Evolutionary conservation across 108 stramenopile species (phyloP), one percentile per base, ranked within the genome.

Genomic region (Halocafeteria seosinensis): DNA sequence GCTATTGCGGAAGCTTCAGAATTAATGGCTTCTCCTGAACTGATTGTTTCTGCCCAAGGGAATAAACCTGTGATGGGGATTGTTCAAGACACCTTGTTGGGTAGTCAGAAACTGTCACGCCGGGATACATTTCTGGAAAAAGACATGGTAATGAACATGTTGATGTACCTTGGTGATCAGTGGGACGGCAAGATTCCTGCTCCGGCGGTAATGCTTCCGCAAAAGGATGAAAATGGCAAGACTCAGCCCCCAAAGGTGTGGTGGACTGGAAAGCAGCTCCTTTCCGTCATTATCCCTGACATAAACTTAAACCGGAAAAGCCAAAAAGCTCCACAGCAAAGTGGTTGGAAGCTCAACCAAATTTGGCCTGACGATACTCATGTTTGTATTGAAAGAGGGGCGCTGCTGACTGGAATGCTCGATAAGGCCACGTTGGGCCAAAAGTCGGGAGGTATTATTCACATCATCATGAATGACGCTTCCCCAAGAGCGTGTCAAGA

Each of bases 11-110:
- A 98, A 76, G 88, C 86, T 9, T 88, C 92, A 69, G 73, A 91
- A 53, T 87, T 95, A 78, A 98, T 98, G 96, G 82, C 90, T 71
- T 87, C 85, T 67, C 85, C 91, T 24, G 76, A 89, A 50, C 88
- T 90, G 50, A 86, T 98, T 65, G 96, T 98, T 33, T 85, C 85
- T 66, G 91, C 94, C 27, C 96, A 98, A 73, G 85, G 83, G 34
- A 98, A 98, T 71, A 87, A 88, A 62, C 93, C 93, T 66, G 96
- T 98, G 62, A 98, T 98, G 96, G 94, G 96, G 50, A 95, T 98
- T 69, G 88, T 98, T 30, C 96, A 98, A 67, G 96, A 95, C 71
- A 83, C 87, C 5, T 82, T 93, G 60, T 64, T 93, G 38, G 91
- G 89, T 9, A 84, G 86, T 17, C 87, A 87, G 70, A 88, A 87